Base-by-base conservation (phyloP, 441 rosid species). In the Erodium trifolium region DNA sequence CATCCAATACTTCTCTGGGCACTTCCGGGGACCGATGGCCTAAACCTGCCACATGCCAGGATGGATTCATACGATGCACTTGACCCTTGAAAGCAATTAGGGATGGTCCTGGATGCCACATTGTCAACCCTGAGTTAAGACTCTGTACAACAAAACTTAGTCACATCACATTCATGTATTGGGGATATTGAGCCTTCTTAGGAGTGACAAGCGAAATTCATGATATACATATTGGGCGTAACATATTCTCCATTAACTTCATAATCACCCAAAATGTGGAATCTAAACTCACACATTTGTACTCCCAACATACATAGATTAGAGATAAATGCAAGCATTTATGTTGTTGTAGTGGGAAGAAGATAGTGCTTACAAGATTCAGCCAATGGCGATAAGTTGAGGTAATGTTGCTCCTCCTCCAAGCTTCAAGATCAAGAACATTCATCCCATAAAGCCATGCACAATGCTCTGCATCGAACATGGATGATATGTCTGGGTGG, bases 361-460 rank as follows among this genome's bases (percentile, higher is more conserved):
- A 23, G 41, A 70, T 5, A 5, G 19, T 49, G 73, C 96, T 80
- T 73, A 91, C 97, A 37, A 80, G 77, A 81, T 83, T 87, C 75
- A 91, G 82, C 97, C 94, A 93, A 67, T 82, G 64, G 13, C 78
- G 91, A 80, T 89, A 87, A 76, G 79, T 75, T 68, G 74, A 68
- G 39, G 97, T 89, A 73, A 88, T 84, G 74, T 89, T 80, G 72
- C 75, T 77, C 79, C 72, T 84, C 83, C 97, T 89, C 98, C 98
- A 93, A 10, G 93, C 86, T 70, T 83, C 80, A 73, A 93, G 96
- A 83, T 93, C 95, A 55, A 91, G 77, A 57, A 89, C 72, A 80
- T 93, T 93, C 89, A 93, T 82, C 65, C 98, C 98, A 75, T 84
- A 86, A 67, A 91, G 85, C 98, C 98, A 93, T 35, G 90, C 88